These are phyloP conservation scores for Artemisia tridentata DNA, from an alignment of 129 eudicot genomes.

Conservation along the genomic window DNA sequence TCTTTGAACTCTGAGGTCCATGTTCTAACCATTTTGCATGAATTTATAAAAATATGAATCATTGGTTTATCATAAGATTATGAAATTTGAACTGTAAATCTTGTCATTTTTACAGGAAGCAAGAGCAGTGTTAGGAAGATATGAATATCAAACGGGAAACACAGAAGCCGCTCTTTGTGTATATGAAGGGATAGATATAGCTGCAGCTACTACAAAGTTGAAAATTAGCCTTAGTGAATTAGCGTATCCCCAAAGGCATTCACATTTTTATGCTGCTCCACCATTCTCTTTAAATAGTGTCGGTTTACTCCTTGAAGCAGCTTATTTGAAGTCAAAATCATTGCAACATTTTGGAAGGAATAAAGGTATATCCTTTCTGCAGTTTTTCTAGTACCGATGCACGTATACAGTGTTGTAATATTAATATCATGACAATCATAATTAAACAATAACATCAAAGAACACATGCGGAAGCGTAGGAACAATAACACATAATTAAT, in stretches of 20 bases:
- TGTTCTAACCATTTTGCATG: slow-evolving; percentile 6
- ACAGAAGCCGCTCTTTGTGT: slow-evolving; percentile 87
- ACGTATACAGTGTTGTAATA: too few species aligned
- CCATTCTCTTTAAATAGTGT: slow-evolving; percentile 77
- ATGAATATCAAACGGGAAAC: slow-evolving; percentile 91
- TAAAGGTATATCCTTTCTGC: slow-evolving; percentile 51
- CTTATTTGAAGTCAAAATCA: slow-evolving; percentile 79
- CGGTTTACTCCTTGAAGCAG: slow-evolving; percentile 72
- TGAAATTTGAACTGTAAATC: slow-evolving; percentile 1
- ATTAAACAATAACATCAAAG: too few species aligned
- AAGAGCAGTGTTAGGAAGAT: slow-evolving; percentile 88
- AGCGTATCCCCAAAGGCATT: slow-evolving; percentile 44
- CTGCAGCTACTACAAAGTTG: slow-evolving; percentile 63
- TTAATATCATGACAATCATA: too few species aligned
- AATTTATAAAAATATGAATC: not conserved
- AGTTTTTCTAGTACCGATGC: not conserved
- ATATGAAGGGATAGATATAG: slow-evolving; percentile 80
- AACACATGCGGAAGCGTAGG: too few species aligned
- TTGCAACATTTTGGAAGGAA: slow-evolving; percentile 74
- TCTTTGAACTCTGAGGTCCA: slow-evolving; percentile 75
- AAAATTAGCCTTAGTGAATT: slow-evolving; percentile 58
- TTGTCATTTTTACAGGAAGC: slow-evolving; percentile 55
- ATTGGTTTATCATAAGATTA: not conserved
- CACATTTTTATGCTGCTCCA: slow-evolving; percentile 42
- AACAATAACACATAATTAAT: too few species aligned